Evolutionary conservation across 108 stramenopile species (phyloP), one percentile per base, ranked within the genome.

Genomic region (Cylindrotheca closterium): DNA sequence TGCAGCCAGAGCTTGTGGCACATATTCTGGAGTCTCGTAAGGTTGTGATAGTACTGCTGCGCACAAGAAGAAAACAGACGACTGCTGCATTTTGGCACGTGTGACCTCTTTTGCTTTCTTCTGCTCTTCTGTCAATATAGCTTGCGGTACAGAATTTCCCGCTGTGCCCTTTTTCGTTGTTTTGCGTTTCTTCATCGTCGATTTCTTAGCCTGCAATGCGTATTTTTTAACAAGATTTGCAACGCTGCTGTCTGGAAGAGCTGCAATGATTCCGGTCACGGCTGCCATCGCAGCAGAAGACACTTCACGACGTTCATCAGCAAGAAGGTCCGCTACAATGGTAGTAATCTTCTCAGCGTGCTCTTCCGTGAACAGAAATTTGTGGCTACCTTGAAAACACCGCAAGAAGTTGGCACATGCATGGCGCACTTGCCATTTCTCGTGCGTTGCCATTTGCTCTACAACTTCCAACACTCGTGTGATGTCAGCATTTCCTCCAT

Each of bases 341-440:
- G 70, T 70, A 54, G 74, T 73, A 1, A 79, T 66, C 47, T 50
- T 71, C 1, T 70, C 64, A 12, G 76, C 74, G 24, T 91, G 86
- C 24, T 88, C 77, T 10, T 66, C 61, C 8, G 78, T 63, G 15
- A 95, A 83, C 0, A 93, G 71, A 56, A 91, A 93, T 60, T 91
- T 93, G 60, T 95, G 91, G 17, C 70, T 64, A 22, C 88, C 89
- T 62, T 93, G 88, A 50, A 93, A 95, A 60, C 88, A 87, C 28
- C 88, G 74, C 48, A 95, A 63, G 62, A 95, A 93, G 64, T 91
- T 80, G 42, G 87, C 86, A 29, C 78, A 60, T 12, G 87, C 91
- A 51, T 93, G 94, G 27, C 94, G 82, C 32, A 95, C 83, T 74
- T 95, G 94, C 94, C 94, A 95, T 29, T 52, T 79, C 12, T 78